Evolutionary conservation across 1,284 basidiomycete genomes (phyloP), one percentile per base, ranked within the genome.

Genomic region (Phylloporus gajari): DNA sequence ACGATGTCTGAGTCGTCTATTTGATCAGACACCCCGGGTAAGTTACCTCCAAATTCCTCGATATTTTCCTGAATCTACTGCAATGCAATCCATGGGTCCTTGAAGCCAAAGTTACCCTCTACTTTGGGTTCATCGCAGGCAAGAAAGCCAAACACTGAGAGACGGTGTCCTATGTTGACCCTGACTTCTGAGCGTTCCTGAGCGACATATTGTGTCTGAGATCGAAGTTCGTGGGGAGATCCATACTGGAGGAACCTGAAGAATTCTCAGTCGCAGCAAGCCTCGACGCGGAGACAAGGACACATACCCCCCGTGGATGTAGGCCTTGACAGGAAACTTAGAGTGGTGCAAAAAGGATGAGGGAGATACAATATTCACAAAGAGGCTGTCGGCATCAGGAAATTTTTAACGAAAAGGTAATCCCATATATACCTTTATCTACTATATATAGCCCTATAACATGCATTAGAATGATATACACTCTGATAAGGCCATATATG

Each of bases 211-310:
- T 94, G 93, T 7, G 91, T 90, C 79, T 94, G 93, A 68, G 82
- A 83, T 61, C 77, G 83, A 25, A 90, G 80, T 38, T 82, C 84
- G 78, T 90, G 94, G 19, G 90, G 92, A 53, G 91, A 93, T 5
- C 93, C 93, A 74, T 93, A 95, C 79, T 95, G 93, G n/a, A 95
- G 86, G 78, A 93, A 94, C 21, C 93, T 94, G 69, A 3, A 32
- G 12, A 8, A 38, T 58, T 60, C n/a, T 32, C n/a, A 25, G 70
- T 38, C 60, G 12, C 56, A 38, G 40, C n/a, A 17, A 51, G 25
- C 25, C 11, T 56, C 21, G 25, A 38, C 23, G 67, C 12, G 30
- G 65, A 25, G 67, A 35, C 46, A 42, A 35, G 11, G 56, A 74
- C 44, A 67, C 82, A 51, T 72, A 91, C 91, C 91, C 91, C 80